These are phyloP conservation scores for Fraxinus greggii DNA, from an alignment of 305 asterid genomes.

Conservation along the genomic window DNA sequence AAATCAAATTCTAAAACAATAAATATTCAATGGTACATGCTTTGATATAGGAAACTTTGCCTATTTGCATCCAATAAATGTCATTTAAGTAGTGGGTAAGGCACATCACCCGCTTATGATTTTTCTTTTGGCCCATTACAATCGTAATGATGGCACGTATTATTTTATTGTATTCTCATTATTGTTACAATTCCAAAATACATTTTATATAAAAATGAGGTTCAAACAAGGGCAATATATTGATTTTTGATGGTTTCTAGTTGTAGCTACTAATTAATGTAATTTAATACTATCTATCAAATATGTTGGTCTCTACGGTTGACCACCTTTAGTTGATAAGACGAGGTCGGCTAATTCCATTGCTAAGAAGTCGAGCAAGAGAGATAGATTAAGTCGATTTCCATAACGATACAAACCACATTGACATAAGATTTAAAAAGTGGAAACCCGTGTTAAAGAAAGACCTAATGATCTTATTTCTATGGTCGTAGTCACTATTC, in stretches of 20 bases:
- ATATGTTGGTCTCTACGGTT: too few species aligned
- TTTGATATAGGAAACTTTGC: conserved; percentile 27
- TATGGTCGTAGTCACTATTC: too few species aligned
- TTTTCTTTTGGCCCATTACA: conserved; percentile 8
- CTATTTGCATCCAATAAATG: conserved; percentile 32
- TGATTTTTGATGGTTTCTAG: too few species aligned
- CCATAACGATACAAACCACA: too few species aligned
- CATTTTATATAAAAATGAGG: neutral
- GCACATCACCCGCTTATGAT: conserved; percentile 11
- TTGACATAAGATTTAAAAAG: too few species aligned
- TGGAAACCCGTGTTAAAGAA: too few species aligned
- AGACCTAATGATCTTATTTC: too few species aligned
- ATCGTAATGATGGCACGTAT: neutral
- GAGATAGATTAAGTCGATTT: neutral
- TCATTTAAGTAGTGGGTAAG: conserved; percentile 37
- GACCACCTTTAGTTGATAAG: too few species aligned
- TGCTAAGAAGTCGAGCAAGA: neutral
- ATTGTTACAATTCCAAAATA: neutral
- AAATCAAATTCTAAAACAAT: neutral
- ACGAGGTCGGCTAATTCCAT: neutral
- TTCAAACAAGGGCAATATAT: neutral
- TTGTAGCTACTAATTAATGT: neutral
- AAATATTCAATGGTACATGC: neutral
- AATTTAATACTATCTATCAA: too few species aligned
- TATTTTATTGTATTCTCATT: neutral